A percentile compares a stretch with the other conserved stretches of the same genome.
Evolutionary conservation across 2,329 filamentous ascomycete species (phyloP).

Genomic region (Xylaria digitata): DNA sequence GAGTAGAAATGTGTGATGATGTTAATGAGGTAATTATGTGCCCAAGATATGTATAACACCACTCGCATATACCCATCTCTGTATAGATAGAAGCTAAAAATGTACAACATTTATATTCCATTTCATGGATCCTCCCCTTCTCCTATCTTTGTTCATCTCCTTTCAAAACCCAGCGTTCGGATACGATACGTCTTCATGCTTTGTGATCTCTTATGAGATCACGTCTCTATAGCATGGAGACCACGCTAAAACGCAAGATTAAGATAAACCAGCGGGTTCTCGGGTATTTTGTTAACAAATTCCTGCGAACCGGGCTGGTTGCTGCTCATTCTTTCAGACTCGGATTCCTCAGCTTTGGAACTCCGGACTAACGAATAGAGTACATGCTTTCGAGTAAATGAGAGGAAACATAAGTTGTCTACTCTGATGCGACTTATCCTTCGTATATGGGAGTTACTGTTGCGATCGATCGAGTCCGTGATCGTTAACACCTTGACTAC

Average conservation of each 20-base stretch:
- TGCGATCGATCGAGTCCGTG: not conserved
- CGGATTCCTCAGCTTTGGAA: slow-evolving; percentile 68
- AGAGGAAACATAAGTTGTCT: not conserved
- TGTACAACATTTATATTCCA: slow-evolving; percentile 32
- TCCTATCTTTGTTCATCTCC: not conserved
- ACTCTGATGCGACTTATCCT: not conserved
- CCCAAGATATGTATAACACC: slow-evolving; percentile 49
- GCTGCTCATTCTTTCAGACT: slow-evolving; percentile 72
- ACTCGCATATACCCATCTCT: slow-evolving; percentile 54
- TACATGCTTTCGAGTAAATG: slow-evolving; percentile 57
- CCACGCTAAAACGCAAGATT: slow-evolving; percentile 70
- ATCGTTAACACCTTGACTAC: not conserved
- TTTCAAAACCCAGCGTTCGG: slow-evolving; percentile 61
- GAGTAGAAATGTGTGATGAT: slow-evolving; percentile 43
- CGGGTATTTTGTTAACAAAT: slow-evolving; percentile 34
- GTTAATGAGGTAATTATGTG: slow-evolving; percentile 40
- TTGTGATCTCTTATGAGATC: slow-evolving; percentile 43
- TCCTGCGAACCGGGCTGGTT: slow-evolving; percentile 38
- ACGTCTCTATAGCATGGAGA: slow-evolving; percentile 63
- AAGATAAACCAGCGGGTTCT: slow-evolving; percentile 51
- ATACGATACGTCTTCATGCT: slow-evolving; percentile 73
- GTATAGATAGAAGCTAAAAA: slow-evolving; percentile 40
- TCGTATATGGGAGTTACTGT: no score
- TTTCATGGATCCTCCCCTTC: not conserved
- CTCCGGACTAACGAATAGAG: slow-evolving; percentile 73